Conservation (phyloP, 345 rosid species). For the Pugionium dolabratum region DNA sequence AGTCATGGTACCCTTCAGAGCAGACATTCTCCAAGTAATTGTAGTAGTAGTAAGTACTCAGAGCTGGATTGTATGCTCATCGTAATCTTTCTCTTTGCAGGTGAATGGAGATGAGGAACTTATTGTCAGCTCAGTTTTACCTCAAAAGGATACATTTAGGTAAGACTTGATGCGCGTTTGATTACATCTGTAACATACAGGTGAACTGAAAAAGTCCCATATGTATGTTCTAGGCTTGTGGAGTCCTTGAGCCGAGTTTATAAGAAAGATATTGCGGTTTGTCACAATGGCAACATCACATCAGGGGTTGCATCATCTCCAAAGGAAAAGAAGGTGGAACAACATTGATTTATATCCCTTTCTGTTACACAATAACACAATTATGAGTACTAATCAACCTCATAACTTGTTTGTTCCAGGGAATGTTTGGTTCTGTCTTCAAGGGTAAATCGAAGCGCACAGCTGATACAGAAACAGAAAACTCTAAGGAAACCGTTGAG, state of each 20-base stretch:
- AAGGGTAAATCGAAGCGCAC: conserved; percentile 60
- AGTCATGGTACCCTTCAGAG: conserved; percentile 54
- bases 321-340: conserved; percentile 77
- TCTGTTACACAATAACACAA: not conserved
- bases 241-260: conserved; percentile 59
- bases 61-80: conserved; percentile 8
- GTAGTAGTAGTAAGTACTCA: not conserved
- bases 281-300: conserved; percentile 42
- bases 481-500: conserved; percentile 63
- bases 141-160: conserved; percentile 64
- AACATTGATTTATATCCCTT: not conserved
- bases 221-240: conserved; percentile 50
- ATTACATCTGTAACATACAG: conserved; percentile 3
- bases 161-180: conserved; percentile 22
- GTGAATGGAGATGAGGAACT: conserved; percentile 79
- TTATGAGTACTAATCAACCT: conserved; percentile 7
- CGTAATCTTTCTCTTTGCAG: conserved; percentile 40
- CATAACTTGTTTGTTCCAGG: conserved; percentile 42
- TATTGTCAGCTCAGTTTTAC: conserved; percentile 55
- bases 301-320: conserved; percentile 39
- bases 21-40: conserved; percentile 18
- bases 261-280: conserved; percentile 45
- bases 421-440: conserved; percentile 85
- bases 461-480: conserved; percentile 61
- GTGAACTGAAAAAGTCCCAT: not conserved